Evolutionary conservation across 2,329 filamentous ascomycete species (phyloP).

Genomic region (Rutstroemia sp.): DNA sequence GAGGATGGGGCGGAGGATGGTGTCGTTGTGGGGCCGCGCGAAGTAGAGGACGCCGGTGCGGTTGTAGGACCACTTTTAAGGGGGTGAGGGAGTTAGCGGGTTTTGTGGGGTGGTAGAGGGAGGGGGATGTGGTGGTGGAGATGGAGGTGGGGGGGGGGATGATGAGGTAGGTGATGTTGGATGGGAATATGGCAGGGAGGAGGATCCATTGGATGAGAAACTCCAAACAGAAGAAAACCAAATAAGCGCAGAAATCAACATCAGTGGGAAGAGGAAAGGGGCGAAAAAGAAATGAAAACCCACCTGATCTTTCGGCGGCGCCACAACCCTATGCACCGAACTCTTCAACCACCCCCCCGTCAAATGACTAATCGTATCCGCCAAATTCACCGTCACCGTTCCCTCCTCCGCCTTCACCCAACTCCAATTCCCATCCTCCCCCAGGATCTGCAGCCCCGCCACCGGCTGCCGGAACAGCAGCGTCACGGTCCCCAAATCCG

Average conservation of each 20-base stretch:
- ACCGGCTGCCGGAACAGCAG: constrained; percentile 53
- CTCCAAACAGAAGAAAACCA: too few relatives aligned
- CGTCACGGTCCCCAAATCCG: constrained; percentile 48
- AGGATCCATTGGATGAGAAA: too few relatives aligned
- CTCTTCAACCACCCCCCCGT: constrained; percentile 42
- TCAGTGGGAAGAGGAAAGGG: too few relatives aligned
- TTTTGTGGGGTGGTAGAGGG: too few relatives aligned
- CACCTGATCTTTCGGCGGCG: constrained; percentile 30
- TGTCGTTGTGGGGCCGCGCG: constrained; percentile 30
- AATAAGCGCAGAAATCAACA: too few relatives aligned
- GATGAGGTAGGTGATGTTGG: too few relatives aligned
- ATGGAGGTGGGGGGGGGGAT: too few relatives aligned
- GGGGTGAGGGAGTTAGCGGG: too few relatives aligned
- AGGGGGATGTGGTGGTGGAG: too few relatives aligned
- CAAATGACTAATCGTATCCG: constrained; percentile 41
- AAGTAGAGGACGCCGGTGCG: constrained; percentile 40
- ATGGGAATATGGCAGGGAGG: too few relatives aligned
- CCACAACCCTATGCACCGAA: constrained; percentile 33
- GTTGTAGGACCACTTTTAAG: constrained; percentile 28
- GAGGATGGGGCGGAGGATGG: constrained; percentile 24
- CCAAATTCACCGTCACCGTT: constrained; percentile 44
- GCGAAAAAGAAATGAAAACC: too few relatives aligned
- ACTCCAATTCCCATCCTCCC: constrained; percentile 41
- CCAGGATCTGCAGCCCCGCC: constrained; percentile 48
- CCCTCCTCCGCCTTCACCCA: constrained; percentile 43